Base-by-base conservation (phyloP, 1,284 basidiomycete genomes). In the Pascua guehoae region DNA sequence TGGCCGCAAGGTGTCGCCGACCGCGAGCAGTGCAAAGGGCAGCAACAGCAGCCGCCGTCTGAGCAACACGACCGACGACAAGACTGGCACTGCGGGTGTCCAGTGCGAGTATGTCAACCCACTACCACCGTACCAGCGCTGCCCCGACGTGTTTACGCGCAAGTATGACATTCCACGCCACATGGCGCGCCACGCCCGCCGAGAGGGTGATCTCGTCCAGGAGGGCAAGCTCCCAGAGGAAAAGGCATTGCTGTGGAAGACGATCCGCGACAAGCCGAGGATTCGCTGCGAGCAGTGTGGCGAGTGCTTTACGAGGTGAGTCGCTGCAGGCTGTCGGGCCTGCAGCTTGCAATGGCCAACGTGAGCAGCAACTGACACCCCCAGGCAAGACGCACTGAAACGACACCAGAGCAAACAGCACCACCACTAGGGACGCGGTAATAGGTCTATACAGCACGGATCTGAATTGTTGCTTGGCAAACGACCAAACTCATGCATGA, bases 131-230 rank as follows among this genome's bases (percentile, higher is more conserved):
- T 75, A 72, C 57, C 73, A 74, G 57, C 69, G 72, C 16, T 75
- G 74, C 49, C 66, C 66, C 24, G 74, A 75, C 48, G 64, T 72
- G 43, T 75, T 75, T 46, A 75, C 74, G 11, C 64, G 74, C 36
- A 74, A 74, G 59, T 75, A 75, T 58, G 74, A 75, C 62, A 63
- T 75, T 17, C 74, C 74, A 4, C 64, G 74, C 47, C 74, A 75
- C 52, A 75, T 74, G 74, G 72, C 71, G 14, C 66, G 74, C 36
- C 74, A 75, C 48, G 74, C 71, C 36, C 56, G 72, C 17, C 62
- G 72, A 17, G 74, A 75, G 52, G 72, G 74, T 41, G 74, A 74
- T 48, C 54, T 75, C 43, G 74, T 75, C n/a, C 47, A 55, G n/a
- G 71, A 75, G 51, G 72, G 72, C 24, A 71, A 68, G 53, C 58